Evolutionary conservation across 768 basidiomycete species (phyloP), one percentile per base, ranked within the genome.

Genomic region (Amanita polypyramis): DNA sequence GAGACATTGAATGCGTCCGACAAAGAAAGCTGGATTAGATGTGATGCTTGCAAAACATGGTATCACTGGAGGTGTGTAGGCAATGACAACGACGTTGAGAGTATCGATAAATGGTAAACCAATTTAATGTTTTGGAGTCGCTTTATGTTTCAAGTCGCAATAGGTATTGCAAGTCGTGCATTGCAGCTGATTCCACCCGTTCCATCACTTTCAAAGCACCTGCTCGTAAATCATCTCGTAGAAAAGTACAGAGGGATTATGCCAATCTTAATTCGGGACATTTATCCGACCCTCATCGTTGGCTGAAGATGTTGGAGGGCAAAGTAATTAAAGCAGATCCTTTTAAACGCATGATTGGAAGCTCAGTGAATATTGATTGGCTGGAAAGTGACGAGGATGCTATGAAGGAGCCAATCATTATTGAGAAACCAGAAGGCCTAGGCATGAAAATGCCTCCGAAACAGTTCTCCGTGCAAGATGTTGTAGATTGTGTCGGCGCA

Each of bases 391-490:
- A 90, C 55, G 74, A 80, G 21, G 69, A 63, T 45, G 89, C 90
- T 3, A 76, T 90, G 80, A 76, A 64, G 40, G 90, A 92, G 54
- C 93, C 93, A 1, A 74, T 96, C 51, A 67, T 97, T 23, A 77
- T 97, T 43, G 81, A 84, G 61, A 63, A 70, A 5, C 79, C 85
- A 2, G 84, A 88, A 11, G 85, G 88, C 5, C 67, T 97, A 37
- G 94, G 92, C 8, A 91, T 97, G 82, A 82, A 80, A 60, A 88
- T 97, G 82, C 94, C 94, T 2, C 63, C 72, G 1, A 54, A 63
- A 7, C 70, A 76, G 47, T 76, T 94, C 47, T 83, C 80, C 0
- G 86, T 96, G 34, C 71, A 77, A 47, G 83, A 93, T 60, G 82
- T 98, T 2, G 90, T 84, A 1, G 70, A 84, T 50, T 67, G 80